Evolutionary conservation across 331 rosid species (phyloP), one percentile per base, ranked within the genome.

Genomic region (Ulmus americana): DNA sequence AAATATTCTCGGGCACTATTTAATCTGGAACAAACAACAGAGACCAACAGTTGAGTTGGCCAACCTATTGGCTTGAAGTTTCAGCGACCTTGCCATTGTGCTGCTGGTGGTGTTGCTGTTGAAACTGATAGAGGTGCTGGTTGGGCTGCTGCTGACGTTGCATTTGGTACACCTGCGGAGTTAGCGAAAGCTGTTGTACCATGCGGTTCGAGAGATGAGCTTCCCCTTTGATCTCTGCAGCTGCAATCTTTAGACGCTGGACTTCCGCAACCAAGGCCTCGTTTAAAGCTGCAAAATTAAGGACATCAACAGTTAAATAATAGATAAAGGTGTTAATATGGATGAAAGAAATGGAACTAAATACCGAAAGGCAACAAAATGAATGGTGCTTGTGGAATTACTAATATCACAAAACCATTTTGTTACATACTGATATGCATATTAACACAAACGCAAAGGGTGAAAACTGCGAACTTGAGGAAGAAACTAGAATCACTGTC

Each of bases 211-310:
- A 82, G 52, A 81, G 82, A 59, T 69, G 75, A 5, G 86, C 72
- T 75, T 81, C 97, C n/a, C 92, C 90, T 1, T 92, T 80, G 2
- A 73, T 68, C 22, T 90, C 90, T 45, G 81, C 82, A 2, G 90
- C 85, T 3, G 78, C 35, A 12, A 79, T 70, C 77, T 87, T 86
- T 54, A 86, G 70, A 5, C 86, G 95, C 77, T 84, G 90, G 63
- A 84, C 90, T 70, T 90, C 97, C 6, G 88, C 85, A 7, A 74
- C 70, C 79, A 90, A 72, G 13, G 97, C 83, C 67, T 86, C 97
- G 8, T 86, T 90, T 70, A 90, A 61, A 65, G 97, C 97, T 90
- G 86, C 60, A 40, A 44, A 57, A 74, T 56, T 14, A 72, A 53
- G 71, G 28, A 28, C 67, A 54, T 22, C 20, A 60, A 40, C 12